phyloP scores from a whole-genome alignment of 2,329 filamentous ascomycete genomes.

The Fusarium illudens region DNA sequence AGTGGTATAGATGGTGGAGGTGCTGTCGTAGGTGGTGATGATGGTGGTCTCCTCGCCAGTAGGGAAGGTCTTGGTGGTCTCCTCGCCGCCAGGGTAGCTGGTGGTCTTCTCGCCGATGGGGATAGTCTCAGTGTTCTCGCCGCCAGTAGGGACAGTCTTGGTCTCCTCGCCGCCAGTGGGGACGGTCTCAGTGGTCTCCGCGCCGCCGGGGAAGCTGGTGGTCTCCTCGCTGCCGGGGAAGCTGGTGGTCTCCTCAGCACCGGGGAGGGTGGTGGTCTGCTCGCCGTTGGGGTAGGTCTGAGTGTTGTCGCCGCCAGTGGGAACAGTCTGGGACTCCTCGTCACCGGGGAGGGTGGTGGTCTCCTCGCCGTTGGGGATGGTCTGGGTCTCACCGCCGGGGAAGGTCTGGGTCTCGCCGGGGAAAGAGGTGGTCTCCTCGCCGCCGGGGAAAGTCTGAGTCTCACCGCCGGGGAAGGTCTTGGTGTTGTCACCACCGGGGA shows the following conservation, averaged over 20 bases:
- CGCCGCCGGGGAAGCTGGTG: conserved; percentile 1
- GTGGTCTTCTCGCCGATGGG: conserved; percentile 4
- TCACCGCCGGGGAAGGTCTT: conserved; percentile 5
- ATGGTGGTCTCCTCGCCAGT: conserved; percentile 28
- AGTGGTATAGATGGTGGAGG: conserved; percentile 62
- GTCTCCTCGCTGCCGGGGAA: conserved; percentile 1
- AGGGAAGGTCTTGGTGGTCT: conserved; percentile 19
- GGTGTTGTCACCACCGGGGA: conserved; percentile 2
- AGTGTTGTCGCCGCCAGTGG: conserved; percentile 17
- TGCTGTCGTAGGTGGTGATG: conserved; percentile 53
- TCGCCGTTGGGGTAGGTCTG: conserved; percentile 22
- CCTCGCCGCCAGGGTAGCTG: conserved; percentile 19
- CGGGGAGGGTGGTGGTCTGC: conserved; percentile 9
- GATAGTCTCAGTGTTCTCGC: not conserved
- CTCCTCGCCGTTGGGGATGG: conserved; percentile 15
- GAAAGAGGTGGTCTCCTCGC: conserved; percentile 26
- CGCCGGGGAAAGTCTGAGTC: conserved; percentile 32
- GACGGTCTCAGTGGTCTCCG: conserved; percentile 4
- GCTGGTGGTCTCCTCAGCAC: conserved; percentile 1
- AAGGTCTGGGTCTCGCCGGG: conserved; percentile 24
- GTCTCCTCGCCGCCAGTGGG: conserved; percentile 19
- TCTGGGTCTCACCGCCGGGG: conserved; percentile 15
- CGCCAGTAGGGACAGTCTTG: conserved; percentile 10
- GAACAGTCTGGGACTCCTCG: conserved; percentile 5
- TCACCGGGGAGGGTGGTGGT: conserved; percentile 19